Evolutionary conservation across 331 rosid genomes (phyloP), one percentile per base, ranked within the genome.

Genomic region (Telfairia occidentalis): DNA sequence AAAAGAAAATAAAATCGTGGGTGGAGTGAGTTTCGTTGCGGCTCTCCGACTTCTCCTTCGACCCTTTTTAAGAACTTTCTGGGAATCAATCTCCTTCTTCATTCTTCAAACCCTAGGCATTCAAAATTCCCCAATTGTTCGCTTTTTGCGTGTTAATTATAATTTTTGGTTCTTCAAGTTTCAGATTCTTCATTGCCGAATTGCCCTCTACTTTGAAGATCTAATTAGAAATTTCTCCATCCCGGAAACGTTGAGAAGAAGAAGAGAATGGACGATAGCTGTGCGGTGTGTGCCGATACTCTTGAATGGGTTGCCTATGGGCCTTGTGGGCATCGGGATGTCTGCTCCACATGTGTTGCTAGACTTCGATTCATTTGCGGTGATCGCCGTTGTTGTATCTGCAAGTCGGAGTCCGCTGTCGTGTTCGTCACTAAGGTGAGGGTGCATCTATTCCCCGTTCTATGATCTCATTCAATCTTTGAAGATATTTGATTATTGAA

Each of bases 261-360:
- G 38, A 57, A 0, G 55, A 76, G 37, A 35, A 95, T 95, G 99
- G 97, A 95, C 5, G 99, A 95, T 30, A 90, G 93, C 77, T 95
- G 99, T 83, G 99, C 99, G 15, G 99, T 95, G 55, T 95, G 99
- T 73, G 99, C 99, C 5, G 99, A 95, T 34, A 59, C 92, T 13
- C 82, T 95, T 75, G 98, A 95, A 83, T 95, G 98, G 98, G 97
- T 90, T 48, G 96, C 98, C 3, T 95, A 95, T 77, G 98, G 98
- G 0, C 73, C 97, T 37, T 95, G 97, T 76, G 86, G 88, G 10
- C 98, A 95, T 72, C 88, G 89, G 32, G 98, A 95, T 58, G 97
- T 95, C 10, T 95, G 98, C 78, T 95, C 98, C 75, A 92, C 98
- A 42, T 95, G 98, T 81, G 97, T 95, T 30, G 88, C 87, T 40